phyloP scores from a whole-genome alignment of 2,329 filamentous ascomycete species.

The Fusarium temperatum region DNA sequence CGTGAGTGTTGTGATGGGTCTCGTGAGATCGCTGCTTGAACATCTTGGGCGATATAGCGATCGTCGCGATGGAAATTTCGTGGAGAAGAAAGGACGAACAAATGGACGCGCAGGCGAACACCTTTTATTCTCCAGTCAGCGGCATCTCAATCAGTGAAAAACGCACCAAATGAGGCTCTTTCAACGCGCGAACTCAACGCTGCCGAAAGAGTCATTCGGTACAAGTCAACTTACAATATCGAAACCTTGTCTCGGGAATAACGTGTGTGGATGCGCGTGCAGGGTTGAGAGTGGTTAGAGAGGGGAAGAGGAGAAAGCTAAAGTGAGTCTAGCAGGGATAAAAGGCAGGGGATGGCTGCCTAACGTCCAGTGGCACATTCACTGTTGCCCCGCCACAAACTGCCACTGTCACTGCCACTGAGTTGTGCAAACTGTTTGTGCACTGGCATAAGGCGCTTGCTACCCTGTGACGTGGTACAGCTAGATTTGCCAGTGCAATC shows the following conservation, averaged over 20 bases:
- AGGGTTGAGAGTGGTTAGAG: background rate
- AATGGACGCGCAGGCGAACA: fast-evolving
- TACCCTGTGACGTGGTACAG: background rate
- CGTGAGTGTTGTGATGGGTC: background rate
- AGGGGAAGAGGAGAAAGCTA: background rate
- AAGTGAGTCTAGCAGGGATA: background rate
- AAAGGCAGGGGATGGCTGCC: background rate
- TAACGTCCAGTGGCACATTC: background rate
- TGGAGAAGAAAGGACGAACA: background rate
- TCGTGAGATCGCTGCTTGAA: constrained; percentile 20
- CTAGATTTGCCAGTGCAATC: background rate
- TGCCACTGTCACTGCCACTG: background rate
- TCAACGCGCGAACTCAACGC: background rate
- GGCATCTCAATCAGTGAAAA: fast-evolving
- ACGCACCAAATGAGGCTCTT: background rate
- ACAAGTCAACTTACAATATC: background rate
- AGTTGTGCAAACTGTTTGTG: fast-evolving
- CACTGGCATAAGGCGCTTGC: background rate
- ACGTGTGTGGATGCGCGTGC: background rate
- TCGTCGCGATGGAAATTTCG: background rate
- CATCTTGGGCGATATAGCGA: background rate
- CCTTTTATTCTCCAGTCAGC: background rate
- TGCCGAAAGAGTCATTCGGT: background rate
- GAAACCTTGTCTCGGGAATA: background rate
- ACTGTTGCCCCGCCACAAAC: background rate